Conservation (phyloP, 1,284 basidiomycete species). For the Marasmius oreades region DNA sequence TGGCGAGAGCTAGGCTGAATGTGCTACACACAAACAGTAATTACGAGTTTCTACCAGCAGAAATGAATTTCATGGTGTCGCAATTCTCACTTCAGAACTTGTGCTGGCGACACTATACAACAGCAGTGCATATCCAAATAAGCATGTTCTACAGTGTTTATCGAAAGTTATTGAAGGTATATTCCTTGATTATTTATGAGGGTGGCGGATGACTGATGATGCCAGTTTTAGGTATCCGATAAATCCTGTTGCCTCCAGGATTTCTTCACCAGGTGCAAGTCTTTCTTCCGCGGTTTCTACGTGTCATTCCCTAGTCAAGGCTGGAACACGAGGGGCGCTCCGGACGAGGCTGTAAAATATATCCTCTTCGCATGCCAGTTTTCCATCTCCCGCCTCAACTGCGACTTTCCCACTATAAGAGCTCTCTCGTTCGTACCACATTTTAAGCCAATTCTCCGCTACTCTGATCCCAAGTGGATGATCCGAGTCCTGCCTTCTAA, state of each 20-base stretch:
- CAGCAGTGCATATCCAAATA: not conserved
- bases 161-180: not conserved
- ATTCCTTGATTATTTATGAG: not conserved
- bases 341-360: not conserved
- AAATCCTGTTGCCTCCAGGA: not conserved
- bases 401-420: not conserved
- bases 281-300: not conserved
- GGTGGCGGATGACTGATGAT: not conserved
- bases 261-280: not conserved
- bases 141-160: not conserved
- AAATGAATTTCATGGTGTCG: not conserved
- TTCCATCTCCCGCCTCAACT: not conserved
- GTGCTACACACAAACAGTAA: not conserved
- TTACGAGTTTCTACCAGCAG: not conserved
- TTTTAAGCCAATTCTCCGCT: not conserved
- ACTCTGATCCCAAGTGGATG: not conserved
- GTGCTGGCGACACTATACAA: not conserved
- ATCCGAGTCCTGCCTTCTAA: not conserved
- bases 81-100: not conserved
- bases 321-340: no score
- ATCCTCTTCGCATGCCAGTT: not conserved
- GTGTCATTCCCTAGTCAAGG: not conserved
- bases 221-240: not conserved
- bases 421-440: not conserved
- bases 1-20: not conserved